These are phyloP conservation scores for Pyrenula massariospora DNA, from an alignment of 495 filamentous ascomycete genomes.

Conservation along the genomic window DNA sequence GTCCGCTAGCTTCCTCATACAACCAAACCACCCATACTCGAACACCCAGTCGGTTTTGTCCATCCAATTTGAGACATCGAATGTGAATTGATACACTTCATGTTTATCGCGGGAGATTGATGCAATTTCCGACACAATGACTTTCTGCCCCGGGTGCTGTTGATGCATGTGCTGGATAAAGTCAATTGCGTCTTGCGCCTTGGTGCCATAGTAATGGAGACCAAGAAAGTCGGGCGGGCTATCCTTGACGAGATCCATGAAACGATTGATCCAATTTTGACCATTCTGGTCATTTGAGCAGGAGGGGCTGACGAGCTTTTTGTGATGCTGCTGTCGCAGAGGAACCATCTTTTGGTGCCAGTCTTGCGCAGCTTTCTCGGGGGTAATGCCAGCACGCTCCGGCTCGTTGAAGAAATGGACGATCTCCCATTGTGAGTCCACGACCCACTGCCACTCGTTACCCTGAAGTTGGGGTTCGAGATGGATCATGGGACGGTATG, in stretches of 20 bases:
- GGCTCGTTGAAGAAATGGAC: constrained; percentile 38
- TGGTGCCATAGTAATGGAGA: constrained; percentile 32
- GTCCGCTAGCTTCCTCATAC: constrained; percentile 27
- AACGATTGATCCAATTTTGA: constrained; percentile 27
- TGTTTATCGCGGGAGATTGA: constrained; percentile 23
- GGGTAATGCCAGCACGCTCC: constrained; percentile 24
- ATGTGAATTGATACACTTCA: constrained; percentile 27
- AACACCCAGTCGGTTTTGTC: constrained; percentile 26
- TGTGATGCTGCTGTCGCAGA: constrained; percentile 22
- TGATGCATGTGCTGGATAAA: constrained; percentile 25
- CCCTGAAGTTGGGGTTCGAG: constrained; percentile 19
- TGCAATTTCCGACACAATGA: constrained; percentile 32
- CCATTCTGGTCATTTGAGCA: constrained; percentile 24
- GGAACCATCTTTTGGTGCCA: constrained; percentile 27
- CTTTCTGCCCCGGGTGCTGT: constrained; percentile 16
- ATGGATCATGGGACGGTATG: constrained; percentile 33
- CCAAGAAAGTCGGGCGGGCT: constrained; percentile 29
- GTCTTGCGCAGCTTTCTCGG: constrained; percentile 25
- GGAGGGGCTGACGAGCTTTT: constrained; percentile 25
- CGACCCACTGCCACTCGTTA: constrained; percentile 25
- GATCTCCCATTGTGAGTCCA: constrained; percentile 13
- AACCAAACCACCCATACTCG: constrained; percentile 35
- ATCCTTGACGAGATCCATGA: constrained; percentile 23
- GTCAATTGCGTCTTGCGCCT: constrained; percentile 14
- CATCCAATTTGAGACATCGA: constrained; percentile 29